Base-by-base conservation (phyloP, 257 asterid species). In the Solanum tacnaense region DNA sequence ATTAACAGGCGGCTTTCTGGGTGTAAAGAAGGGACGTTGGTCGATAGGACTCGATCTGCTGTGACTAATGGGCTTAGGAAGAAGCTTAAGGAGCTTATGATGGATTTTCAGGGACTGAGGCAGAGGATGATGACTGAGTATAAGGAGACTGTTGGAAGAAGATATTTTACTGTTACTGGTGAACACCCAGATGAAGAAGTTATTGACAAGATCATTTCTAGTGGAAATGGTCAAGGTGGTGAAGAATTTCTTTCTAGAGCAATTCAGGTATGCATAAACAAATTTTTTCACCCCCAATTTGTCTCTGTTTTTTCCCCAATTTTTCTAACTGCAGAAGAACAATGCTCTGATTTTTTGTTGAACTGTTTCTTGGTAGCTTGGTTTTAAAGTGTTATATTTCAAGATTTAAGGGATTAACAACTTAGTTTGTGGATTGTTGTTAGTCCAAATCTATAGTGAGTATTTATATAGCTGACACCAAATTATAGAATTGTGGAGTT, bases 101-200 rank as follows among this genome's bases (percentile, higher is more conserved):
- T 96, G 96, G 99, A 96, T 21, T 96, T 96, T 52, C 98, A 96
- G 94, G 94, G 91, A 16, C 85, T 96, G 90, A 93, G 99, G 81
- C 99, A 96, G 94, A 91, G 91, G 90, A 94, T 94, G 97, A 96
- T 96, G 99, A 86, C 90, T 0, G 99, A 96, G 94, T 93, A 96
- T 25, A 95, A 94, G 84, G 99, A 96, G 10, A 96, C 98, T 41
- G 93, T 95, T 10, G 99, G 97, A 27, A 91, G 98, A 56, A 90
- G 99, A 86, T 96, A 94, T 84, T 96, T 90, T 78, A 96, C 98
- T 1, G 98, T 96, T 20, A 95, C 96, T 2, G 98, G 99, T 6
- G 99, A 95, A 56, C 78, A 86, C 13, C 97, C 98, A 0, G 94
- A 90, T 73, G 98, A 96, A 20, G 95, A 94, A 8, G 92, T 95